Conservation (phyloP, 2,329 filamentous ascomycete species). For the Beauveria sp. region DNA sequence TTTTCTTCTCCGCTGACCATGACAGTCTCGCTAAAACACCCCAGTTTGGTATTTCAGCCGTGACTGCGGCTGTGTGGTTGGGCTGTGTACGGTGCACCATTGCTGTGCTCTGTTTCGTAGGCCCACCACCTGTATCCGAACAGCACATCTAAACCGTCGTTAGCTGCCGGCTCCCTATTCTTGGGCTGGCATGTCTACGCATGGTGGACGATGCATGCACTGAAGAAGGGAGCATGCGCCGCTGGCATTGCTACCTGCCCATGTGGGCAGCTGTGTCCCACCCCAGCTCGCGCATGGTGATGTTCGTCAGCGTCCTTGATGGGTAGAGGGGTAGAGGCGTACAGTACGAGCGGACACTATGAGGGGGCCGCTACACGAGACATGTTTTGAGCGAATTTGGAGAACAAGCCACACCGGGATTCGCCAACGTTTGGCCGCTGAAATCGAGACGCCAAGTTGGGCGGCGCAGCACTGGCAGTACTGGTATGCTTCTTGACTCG, state of each 20-base stretch:
- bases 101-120: too few species aligned
- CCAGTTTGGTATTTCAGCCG: not conserved
- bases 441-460: not conserved
- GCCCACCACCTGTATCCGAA: not conserved
- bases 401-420: conserved; percentile 5
- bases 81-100: not conserved
- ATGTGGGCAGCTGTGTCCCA: not conserved
- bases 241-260: conserved; percentile 1
- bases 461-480: not conserved
- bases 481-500: not conserved
- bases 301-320: too few species aligned
- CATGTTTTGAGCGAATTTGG: conserved; percentile 6
- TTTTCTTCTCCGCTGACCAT: not conserved
- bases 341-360: conserved; percentile 11
- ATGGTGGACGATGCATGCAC: not conserved
- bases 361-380: not conserved
- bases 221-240: not conserved
- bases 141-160: not conserved
- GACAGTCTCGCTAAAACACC: not conserved
- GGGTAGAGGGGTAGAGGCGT: not conserved
- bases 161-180: not conserved
- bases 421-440: conserved; percentile 4
- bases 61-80: not conserved
- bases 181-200: not conserved
- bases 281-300: not conserved